phyloP scores from a whole-genome alignment of 495 filamentous ascomycete genomes.

The Bathelium albidoporum region DNA sequence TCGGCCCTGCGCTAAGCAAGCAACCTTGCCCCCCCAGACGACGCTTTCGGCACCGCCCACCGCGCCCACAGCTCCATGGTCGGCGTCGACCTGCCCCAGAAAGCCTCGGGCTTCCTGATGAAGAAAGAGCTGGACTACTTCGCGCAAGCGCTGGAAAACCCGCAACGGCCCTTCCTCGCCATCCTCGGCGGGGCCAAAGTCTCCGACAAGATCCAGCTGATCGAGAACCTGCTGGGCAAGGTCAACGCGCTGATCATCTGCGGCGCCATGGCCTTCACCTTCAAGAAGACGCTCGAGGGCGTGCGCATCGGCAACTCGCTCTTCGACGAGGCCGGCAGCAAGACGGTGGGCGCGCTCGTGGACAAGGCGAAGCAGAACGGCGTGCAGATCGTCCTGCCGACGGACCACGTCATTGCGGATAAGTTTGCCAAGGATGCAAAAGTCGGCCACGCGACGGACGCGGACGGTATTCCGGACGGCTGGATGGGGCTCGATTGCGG shows the following conservation, averaged over 20 bases:
- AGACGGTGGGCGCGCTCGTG: constrained; percentile 78
- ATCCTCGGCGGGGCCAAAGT: constrained; percentile 98
- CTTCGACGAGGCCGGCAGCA: constrained; percentile 89
- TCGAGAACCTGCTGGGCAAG: constrained; percentile 96
- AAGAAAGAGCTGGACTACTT: constrained; percentile 99
- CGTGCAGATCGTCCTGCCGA: constrained; percentile 87
- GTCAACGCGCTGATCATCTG: constrained; percentile 94
- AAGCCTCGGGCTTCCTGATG: constrained; percentile 93
- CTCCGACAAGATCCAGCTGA: constrained; percentile 98
- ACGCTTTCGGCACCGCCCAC: constrained; percentile 97
- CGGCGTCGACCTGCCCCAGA: constrained; percentile 86
- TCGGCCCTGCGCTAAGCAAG: background rate
- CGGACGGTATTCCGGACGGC: constrained; percentile 83
- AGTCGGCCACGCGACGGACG: constrained; percentile 73
- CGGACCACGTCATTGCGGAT: constrained; percentile 91
- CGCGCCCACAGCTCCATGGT: constrained; percentile 99
- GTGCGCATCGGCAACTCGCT: constrained; percentile 85
- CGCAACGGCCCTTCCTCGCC: constrained; percentile 92
- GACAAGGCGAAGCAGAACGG: constrained; percentile 95
- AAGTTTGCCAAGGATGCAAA: constrained; percentile 84
- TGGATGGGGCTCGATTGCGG: constrained; percentile 97
- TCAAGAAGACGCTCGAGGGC: constrained; percentile 93
- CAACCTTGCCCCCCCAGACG: constrained; percentile 46
- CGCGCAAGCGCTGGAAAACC: constrained; percentile 87
- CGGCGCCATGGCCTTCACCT: constrained; percentile 98